Percentiles rank a stretch among this genome's conserved stretches.
phyloP scores from a whole-genome alignment of 2,329 filamentous ascomycete genomes.

The Arthrobotrys megalospora region DNA sequence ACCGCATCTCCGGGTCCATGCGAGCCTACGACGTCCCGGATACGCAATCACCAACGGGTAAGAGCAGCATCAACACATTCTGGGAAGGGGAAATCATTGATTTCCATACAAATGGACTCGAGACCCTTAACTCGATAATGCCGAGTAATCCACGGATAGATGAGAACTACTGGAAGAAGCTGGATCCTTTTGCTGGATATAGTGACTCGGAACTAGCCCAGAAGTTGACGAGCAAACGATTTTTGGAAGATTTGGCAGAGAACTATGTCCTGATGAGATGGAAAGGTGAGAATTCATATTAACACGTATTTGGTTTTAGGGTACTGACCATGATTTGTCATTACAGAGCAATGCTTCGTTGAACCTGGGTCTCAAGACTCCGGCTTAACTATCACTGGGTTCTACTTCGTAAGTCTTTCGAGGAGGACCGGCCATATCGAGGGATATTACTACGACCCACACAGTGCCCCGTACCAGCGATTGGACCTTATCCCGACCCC shows the following conservation, averaged over 20 bases:
- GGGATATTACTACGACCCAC: constrained; percentile 73
- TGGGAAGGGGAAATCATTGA: constrained; percentile 80
- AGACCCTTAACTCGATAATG: constrained; percentile 68
- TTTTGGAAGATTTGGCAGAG: constrained; percentile 67
- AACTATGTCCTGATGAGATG: constrained; percentile 74
- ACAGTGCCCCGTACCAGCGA: constrained; percentile 72
- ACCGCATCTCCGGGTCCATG: constrained; percentile 79
- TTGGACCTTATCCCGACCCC: constrained; percentile 68
- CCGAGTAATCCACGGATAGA: constrained; percentile 67
- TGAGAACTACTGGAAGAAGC: constrained; percentile 65
- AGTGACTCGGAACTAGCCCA: constrained; percentile 68
- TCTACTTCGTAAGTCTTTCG: constrained; percentile 72
- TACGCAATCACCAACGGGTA: constrained; percentile 62
- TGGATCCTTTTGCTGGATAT: constrained; percentile 67
- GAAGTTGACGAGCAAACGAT: constrained; percentile 68
- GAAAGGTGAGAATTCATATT: constrained; percentile 69
- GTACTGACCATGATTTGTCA: constrained; percentile 13
- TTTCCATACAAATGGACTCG: constrained; percentile 68
- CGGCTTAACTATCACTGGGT: constrained; percentile 72
- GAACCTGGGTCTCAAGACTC: constrained; percentile 66
- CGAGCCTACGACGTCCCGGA: constrained; percentile 78
- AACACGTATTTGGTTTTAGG: constrained; percentile 64
- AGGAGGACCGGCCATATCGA: constrained; percentile 70
- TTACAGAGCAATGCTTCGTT: constrained; percentile 65
- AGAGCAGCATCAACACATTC: constrained; percentile 75